Percentiles rank a stretch among this genome's conserved stretches.
Evolutionary conservation across 345 rosid genomes (phyloP).

Genomic region (Bretschneidera sinensis): DNA sequence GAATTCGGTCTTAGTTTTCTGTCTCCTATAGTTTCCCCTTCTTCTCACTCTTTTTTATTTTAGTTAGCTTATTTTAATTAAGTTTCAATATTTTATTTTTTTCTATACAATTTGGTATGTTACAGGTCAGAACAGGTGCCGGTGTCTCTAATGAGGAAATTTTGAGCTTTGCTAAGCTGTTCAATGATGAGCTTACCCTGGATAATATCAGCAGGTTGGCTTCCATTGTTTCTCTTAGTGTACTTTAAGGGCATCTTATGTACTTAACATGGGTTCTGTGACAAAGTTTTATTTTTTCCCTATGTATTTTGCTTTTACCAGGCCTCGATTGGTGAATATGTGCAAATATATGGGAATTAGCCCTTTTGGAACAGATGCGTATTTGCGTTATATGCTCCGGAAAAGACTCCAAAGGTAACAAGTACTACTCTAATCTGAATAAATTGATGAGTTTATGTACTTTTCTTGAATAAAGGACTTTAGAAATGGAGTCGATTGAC

Average conservation of each 20-base stretch:
- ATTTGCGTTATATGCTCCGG: conserved; percentile 67
- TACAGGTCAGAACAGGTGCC: conserved; percentile 67
- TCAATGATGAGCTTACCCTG: conserved; percentile 70
- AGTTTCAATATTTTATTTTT: neutral
- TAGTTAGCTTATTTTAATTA: neutral
- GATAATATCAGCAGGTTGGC: conserved; percentile 71
- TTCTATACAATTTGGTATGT: neutral
- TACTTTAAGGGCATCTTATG: neutral
- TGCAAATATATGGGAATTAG: conserved; percentile 74
- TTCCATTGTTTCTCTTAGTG: neutral
- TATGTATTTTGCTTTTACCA: conserved; percentile 11
- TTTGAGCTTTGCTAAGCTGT: conserved; percentile 68
- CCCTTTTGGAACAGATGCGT: conserved; percentile 69
- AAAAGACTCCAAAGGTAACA: conserved; percentile 60
- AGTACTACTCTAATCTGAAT: neutral
- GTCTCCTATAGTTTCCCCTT: neutral
- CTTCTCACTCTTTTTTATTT: neutral
- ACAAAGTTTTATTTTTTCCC: conserved; percentile 3
- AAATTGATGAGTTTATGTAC: no score
- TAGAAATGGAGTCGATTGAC: neutral
- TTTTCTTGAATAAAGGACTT: neutral
- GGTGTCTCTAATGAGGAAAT: conserved; percentile 60
- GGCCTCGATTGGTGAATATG: conserved; percentile 71
- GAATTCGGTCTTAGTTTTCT: neutral
- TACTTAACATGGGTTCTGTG: conserved; percentile 9